Evolutionary conservation across 1,139 yeast genomes (phyloP), one percentile per base, ranked within the genome.

Genomic region (Pichia sp.): DNA sequence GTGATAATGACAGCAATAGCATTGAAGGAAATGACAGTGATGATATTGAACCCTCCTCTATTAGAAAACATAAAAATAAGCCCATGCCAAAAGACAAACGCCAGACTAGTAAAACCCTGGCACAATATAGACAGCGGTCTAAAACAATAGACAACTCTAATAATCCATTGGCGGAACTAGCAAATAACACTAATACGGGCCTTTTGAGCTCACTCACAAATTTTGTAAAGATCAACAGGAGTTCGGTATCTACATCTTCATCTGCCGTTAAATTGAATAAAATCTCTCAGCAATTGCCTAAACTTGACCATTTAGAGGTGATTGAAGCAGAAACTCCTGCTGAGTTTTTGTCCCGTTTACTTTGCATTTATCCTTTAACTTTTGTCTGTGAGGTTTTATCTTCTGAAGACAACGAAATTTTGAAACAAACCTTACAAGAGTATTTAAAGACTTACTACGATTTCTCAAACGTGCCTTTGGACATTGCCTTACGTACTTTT

Each of bases 401-500:
- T 4, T 16, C 55, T 8, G 57, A 57, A 15, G 63, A 65, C 49
- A 53, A 54, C 8, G 61, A 60, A 1, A 55, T 59, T 34, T 42
- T 56, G 8, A 61, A 64, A 16, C 61, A 62, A 2, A 76, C 78
- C 38, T 61, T 82, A 52, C 64, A 68, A 26, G 61, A 63, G 36
- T 81, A 71, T 59, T 56, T 77, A 32, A 59, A 69, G 5, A 66
- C 70, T 34, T 70, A 65, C 31, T 81, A 82, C 62, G 72, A 79
- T 54, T 82, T 84, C 56, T 51, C 61, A 2, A 72, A 72, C 26
- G 79, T 79, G 56, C 86, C 90, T 0, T 63, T 85, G 15, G 92
- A 85, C 62, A 72, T 85, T 60, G 76, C 90, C 0, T 67, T 85
- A 51, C 70, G 92, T 47, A 78, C 77, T 61, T 75, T 85, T 51